phyloP scores from a whole-genome alignment of 1,284 basidiomycete species.

The Apiotrichum sp. region DNA sequence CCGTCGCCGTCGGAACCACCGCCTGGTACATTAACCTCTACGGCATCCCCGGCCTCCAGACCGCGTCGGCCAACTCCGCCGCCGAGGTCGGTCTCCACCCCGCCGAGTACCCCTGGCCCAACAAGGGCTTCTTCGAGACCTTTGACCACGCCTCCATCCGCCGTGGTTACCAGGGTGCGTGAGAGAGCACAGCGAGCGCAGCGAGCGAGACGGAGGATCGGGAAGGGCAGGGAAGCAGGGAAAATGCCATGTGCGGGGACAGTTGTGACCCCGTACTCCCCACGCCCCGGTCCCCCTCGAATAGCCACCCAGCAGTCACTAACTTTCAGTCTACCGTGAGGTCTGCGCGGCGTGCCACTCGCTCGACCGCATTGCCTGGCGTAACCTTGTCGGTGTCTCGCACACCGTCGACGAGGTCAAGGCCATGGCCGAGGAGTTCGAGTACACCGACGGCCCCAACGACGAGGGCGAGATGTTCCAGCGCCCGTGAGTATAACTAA shows the following conservation, averaged over 20 bases:
- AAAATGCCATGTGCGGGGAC: too few relatives aligned
- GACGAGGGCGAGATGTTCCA: constrained; percentile 97
- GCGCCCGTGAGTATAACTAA: constrained; percentile 63
- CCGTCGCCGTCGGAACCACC: constrained; percentile 76
- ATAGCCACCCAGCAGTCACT: background rate
- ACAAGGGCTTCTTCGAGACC: constrained; percentile 78
- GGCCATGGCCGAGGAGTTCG: constrained; percentile 89
- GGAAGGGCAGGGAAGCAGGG: too few relatives aligned
- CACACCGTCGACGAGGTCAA: constrained; percentile 91
- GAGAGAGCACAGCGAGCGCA: too few relatives aligned
- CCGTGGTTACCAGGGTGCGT: constrained; percentile 74
- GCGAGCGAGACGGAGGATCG: too few relatives aligned
- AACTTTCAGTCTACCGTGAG: constrained; percentile 78
- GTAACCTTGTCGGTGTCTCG: constrained; percentile 96
- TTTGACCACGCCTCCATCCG: constrained; percentile 94
- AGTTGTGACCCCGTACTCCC: too few relatives aligned
- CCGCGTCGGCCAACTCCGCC: constrained; percentile 82
- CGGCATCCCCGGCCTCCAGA: constrained; percentile 69
- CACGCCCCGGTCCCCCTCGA: too few relatives aligned
- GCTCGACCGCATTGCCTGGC: constrained; percentile 98
- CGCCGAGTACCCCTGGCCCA: constrained; percentile 80
- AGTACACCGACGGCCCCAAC: constrained; percentile 95
- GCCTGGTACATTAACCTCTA: constrained; percentile 96
- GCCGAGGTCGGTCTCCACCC: constrained; percentile 95
- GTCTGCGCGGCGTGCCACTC: constrained; percentile 99